These are phyloP conservation scores for Hordeum marinum DNA, from an alignment of 176 grass and related monocot genomes.

Conservation along the genomic window DNA sequence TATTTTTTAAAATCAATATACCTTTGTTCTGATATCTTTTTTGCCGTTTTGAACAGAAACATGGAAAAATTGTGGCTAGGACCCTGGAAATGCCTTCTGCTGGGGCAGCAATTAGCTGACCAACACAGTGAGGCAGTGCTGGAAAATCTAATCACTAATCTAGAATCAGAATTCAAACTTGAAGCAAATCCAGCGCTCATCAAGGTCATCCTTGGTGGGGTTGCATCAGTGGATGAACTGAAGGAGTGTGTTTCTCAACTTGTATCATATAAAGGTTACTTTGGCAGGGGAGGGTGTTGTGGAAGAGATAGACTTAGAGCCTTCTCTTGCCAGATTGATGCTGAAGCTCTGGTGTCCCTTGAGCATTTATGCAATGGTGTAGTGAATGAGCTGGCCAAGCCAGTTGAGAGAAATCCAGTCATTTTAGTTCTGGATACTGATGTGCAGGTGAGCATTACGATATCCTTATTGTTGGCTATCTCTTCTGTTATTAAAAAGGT, in stretches of 20 bases:
- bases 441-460: constrained; percentile 58
- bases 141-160: constrained; percentile 38
- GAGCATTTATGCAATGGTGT: constrained; percentile 34
- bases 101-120: constrained; percentile 43
- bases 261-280: constrained; percentile 63
- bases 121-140: constrained; percentile 34
- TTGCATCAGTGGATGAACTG: constrained; percentile 49
- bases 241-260: constrained; percentile 63
- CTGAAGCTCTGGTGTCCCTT: constrained; percentile 23
- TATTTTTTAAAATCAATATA: constrained; percentile 10
- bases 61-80: constrained; percentile 89
- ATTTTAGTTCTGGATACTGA: constrained; percentile 80
- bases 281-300: constrained; percentile 73
- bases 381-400: constrained; percentile 13
- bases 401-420: constrained; percentile 52
- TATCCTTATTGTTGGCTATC: background rate
- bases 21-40: constrained; percentile 18
- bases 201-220: constrained; percentile 62
- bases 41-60: constrained; percentile 42
- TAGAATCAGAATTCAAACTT: constrained; percentile 29
- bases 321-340: constrained; percentile 39
- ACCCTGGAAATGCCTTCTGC: constrained; percentile 83
- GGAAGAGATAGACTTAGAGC: constrained; percentile 57
- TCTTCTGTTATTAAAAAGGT: background rate
- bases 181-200: constrained; percentile 47